Conservation (phyloP, 305 asterid species). For the Solanum hybrid region DNA sequence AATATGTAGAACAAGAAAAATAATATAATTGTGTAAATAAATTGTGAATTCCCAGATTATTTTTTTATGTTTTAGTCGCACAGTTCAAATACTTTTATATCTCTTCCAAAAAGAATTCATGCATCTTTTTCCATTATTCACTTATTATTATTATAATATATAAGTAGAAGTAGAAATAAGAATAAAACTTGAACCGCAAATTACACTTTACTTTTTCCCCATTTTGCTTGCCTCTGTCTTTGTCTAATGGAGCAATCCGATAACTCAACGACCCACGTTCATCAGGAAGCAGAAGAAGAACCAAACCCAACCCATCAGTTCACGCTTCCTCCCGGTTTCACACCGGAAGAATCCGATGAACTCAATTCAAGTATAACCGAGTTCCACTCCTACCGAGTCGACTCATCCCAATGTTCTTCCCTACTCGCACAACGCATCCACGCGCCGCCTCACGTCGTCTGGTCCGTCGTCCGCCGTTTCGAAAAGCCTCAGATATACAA, state of each 20-base stretch:
- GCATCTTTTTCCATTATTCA: neutral
- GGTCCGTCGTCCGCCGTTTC: conserved; percentile 61
- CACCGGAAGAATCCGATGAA: conserved; percentile 48
- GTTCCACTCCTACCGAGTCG: conserved; percentile 63
- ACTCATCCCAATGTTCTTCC: conserved; percentile 62
- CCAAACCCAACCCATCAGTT: conserved; percentile 21
- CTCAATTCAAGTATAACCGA: conserved; percentile 37
- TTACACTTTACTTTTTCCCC: neutral
- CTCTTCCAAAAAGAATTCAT: neutral
- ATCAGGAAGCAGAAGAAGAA: neutral
- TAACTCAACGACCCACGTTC: neutral
- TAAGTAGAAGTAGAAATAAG: neutral
- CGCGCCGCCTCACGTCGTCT: conserved; percentile 49
- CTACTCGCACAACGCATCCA: conserved; percentile 58
- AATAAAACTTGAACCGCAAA: neutral
- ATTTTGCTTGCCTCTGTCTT: neutral
- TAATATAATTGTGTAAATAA: too few relatives aligned
- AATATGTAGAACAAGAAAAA: neutral
- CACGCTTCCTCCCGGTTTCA: conserved; percentile 34
- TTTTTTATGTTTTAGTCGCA: neutral
- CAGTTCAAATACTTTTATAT: neutral
- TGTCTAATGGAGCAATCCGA: neutral
- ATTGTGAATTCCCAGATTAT: neutral
- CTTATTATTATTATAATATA: neutral
- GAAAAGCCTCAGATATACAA: conserved; percentile 67